Conservation (phyloP, 148 eudicot species). For the Rhododendron henanense region DNA sequence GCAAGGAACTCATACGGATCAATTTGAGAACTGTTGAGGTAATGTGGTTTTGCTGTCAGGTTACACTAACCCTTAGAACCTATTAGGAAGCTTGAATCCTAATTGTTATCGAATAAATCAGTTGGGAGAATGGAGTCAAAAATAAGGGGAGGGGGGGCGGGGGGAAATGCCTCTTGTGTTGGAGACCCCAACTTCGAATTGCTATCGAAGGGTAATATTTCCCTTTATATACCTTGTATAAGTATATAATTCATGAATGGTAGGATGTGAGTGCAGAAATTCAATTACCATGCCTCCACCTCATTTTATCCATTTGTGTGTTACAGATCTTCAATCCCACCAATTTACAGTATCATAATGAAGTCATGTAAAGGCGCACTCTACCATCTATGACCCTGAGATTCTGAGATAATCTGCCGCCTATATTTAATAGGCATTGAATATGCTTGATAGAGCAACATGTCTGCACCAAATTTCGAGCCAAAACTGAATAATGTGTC, state of each 20-base stretch:
- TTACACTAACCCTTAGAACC: not conserved
- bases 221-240: not conserved
- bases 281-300: not conserved
- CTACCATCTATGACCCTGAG: not conserved
- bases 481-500: not conserved
- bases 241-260: not conserved
- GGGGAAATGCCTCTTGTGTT: not conserved
- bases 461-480: not conserved
- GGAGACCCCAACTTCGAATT: not conserved
- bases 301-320: not conserved
- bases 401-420: not conserved
- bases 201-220: not conserved
- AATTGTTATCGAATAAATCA: not conserved
- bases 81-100: not conserved
- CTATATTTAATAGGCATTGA: not conserved
- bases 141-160: not conserved
- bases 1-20: slow-evolving; percentile 93
- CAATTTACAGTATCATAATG: not conserved
- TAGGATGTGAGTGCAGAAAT: not conserved
- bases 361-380: not conserved
- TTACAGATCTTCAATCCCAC: not conserved
- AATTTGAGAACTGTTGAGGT: slow-evolving; percentile 96
- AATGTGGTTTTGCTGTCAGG: not conserved
- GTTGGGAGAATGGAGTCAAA: not conserved
- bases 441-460: not conserved